Base-by-base conservation (phyloP, 306 rosid genomes). In the Sindora glabra region DNA sequence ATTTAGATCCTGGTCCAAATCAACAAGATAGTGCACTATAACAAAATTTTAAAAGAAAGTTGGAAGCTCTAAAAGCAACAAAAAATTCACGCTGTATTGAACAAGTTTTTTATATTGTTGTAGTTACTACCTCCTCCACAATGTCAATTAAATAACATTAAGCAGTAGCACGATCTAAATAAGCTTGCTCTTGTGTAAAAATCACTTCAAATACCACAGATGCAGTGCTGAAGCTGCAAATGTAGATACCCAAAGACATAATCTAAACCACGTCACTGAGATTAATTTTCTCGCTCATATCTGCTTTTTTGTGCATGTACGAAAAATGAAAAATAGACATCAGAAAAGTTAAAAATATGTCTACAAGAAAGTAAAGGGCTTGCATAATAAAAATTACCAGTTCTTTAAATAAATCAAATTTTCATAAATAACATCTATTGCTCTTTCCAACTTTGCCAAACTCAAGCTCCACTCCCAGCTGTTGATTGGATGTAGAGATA, bases 151-250 rank as follows among this genome's bases (percentile, higher is more conserved):
- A n/a, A n/a, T 37, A 48, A 40, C 42, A 15, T 57, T 47, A 39
- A n/a, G n/a, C n/a, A n/a, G n/a, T n/a, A n/a, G 23, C 21, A 46
- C 23, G 30, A 32, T 50, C 86, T 78, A 85, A 50, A 89, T 86
- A 40, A 92, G 89, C 84, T 89, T 92, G 92, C 84, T 92, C 95
- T 89, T 92, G 60, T 73, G 89, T 75, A 92, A 92, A 75, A 76
- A 92, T 53, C 81, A 75, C 86, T 89, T 89, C 87, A 89, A 69
- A 77, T 84, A 76, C 95, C 81, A 89, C 59, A 92, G 23, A 52
- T 92, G 99, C 48, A 92, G 27, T 56, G 62, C 47, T 18, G 96
- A 88, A 77, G 80, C 99, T 29, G 64, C 55, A n/a, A 39, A 92
- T 82, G 82, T 95, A 92, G 48, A 88, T 42, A 21, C 83, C 85